Base-by-base conservation (phyloP, 768 basidiomycete species). In the Xerocomus spinulosus region DNA sequence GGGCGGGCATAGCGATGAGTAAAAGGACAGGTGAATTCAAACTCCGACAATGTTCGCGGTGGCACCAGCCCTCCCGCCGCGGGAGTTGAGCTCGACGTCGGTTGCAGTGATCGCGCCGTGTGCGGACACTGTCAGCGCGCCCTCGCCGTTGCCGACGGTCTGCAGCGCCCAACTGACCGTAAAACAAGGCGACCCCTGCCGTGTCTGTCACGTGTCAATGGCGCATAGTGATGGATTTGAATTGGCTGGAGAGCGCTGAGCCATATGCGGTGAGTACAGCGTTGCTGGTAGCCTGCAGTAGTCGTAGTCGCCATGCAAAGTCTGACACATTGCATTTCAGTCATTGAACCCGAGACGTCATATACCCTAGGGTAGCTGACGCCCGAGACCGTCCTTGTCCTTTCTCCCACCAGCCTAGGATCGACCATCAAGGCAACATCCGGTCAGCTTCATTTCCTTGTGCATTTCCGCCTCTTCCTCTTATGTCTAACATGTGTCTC, bases 1-100 rank as follows among this genome's bases (percentile, higher is more conserved):
- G 76, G 46, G 73, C 73, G 43, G 70, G 71, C 77, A 78, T 78
- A 48, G 38, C 46, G 49, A 55, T 48, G 58, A 43, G 57, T 58
- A 58, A 45, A 24, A 68, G 54, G 49, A 62, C 53, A 68, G 52
- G 48, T 54, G 17, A 54, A 49, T 67, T 67, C 13, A 63, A 66
- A 67, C 65, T 69, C 65, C 65, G 65, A 52, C 35, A 3, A 14
- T 52, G 30, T 46, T 50, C 43, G 47, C 49, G 53, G 64, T 66
- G 64, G 66, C 65, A 34, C 50, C 6, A 5, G 26, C 26, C 10
- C 5, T 6, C 6, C 26, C 5, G 26, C 26, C 26, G 26, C 26
- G 10, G 26, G 5, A 25, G 38, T 13, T 7, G 12, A 23, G n/a
- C 17, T n/a, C 9, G 34, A 20, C 18, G 9, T 20, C 18, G n/a